Evolutionary conservation across 2,329 filamentous ascomycete genomes (phyloP).

Genomic region (Grosmannia huntii): DNA sequence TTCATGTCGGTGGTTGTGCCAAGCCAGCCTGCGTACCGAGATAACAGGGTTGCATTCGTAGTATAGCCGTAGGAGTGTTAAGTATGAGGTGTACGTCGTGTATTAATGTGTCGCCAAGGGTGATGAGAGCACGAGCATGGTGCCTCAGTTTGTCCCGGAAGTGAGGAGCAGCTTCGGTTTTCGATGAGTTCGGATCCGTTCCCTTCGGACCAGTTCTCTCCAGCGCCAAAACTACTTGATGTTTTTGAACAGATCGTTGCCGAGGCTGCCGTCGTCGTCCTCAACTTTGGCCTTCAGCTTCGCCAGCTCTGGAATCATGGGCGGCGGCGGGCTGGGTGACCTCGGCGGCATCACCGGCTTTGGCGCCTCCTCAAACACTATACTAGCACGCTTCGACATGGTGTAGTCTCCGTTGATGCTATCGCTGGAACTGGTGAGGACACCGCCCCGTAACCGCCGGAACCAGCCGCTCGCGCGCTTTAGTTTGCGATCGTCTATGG

Average conservation of each 20-base stretch:
- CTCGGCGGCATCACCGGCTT: constrained; percentile 16
- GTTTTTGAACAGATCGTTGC: constrained; percentile 44
- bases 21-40: neutral
- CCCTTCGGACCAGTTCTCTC: neutral
- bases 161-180: neutral
- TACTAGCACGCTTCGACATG: constrained; percentile 27
- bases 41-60: neutral
- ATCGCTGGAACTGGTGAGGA: constrained; percentile 9
- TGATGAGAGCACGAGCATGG: neutral
- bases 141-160: neutral
- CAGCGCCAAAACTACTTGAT: constrained; percentile 31
- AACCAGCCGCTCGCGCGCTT: constrained; percentile 49
- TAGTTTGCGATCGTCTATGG: constrained; percentile 38
- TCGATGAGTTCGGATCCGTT: neutral
- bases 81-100: neutral
- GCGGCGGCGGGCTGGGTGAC: constrained; percentile 38
- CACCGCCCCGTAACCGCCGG: constrained; percentile 32
- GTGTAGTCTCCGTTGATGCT: constrained; percentile 13
- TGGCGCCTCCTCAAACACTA: constrained; percentile 26
- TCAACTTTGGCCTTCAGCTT: constrained; percentile 37
- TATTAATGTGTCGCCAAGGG: neutral
- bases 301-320: constrained; percentile 47
- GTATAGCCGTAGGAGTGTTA: neutral
- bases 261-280: constrained; percentile 31
- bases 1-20: neutral